phyloP scores from a whole-genome alignment of 192 early-diverging fungal genomes.

The Cladochytrium replicatum region DNA sequence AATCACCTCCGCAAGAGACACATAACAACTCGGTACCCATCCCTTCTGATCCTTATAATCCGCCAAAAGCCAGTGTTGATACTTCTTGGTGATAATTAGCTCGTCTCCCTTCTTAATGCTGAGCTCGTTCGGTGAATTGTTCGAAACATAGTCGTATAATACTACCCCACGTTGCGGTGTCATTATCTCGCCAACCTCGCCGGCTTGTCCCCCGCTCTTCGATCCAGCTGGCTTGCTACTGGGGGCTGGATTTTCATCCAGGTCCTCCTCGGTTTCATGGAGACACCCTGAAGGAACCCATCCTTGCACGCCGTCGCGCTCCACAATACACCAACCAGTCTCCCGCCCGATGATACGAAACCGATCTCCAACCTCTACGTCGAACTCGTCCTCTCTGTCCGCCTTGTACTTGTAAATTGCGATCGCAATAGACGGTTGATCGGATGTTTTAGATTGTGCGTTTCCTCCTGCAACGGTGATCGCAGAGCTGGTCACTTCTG shows the following conservation, averaged over 20 bases:
- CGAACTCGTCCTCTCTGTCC: constrained; percentile 46
- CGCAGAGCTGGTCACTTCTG: constrained; percentile 3
- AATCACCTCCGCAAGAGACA: too few relatives aligned
- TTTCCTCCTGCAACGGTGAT: not conserved
- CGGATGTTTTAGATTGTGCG: not conserved
- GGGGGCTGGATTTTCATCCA: constrained; percentile 28
- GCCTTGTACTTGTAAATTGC: constrained; percentile 55
- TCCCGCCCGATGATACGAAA: constrained; percentile 47
- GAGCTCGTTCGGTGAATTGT: constrained; percentile 38
- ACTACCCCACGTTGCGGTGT: constrained; percentile 30
- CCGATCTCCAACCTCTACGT: constrained; percentile 50
- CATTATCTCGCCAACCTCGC: not conserved
- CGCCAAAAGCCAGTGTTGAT: constrained; percentile 24
- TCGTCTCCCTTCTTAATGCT: constrained; percentile 43
- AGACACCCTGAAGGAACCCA: constrained; percentile 51
- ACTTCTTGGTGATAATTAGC: constrained; percentile 24
- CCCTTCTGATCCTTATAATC: constrained; percentile 30
- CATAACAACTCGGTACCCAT: constrained; percentile 50
- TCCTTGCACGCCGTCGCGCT: constrained; percentile 39
- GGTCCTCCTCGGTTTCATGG: constrained; percentile 34
- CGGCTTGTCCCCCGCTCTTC: not conserved
- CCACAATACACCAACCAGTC: constrained; percentile 50
- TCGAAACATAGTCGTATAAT: constrained; percentile 36
- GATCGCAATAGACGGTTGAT: constrained; percentile 27
- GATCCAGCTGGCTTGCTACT: constrained; percentile 5